Evolutionary conservation across 345 rosid genomes (phyloP), one percentile per base, ranked within the genome.

Genomic region (Schrenkiella parvula): DNA sequence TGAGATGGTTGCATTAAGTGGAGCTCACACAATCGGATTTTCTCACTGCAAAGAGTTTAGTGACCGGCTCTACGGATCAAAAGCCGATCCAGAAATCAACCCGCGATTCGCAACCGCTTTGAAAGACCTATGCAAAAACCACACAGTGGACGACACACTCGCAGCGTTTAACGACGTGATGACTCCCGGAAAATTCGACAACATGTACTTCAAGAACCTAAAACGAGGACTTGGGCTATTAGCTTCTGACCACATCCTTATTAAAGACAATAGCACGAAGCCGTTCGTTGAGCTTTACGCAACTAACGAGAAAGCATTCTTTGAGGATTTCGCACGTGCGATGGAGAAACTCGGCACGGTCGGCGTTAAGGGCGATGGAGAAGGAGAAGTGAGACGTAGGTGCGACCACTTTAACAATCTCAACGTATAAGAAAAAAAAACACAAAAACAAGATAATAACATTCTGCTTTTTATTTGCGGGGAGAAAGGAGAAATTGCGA

Each of bases 21-120:
- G 92, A 1, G 89, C 77, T 1, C 91, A 86, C 73, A 86, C 91
- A 1, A 86, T 86, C 10, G 91, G 91, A 32, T 86, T 86, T 66
- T 72, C 91, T 10, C 87, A 87, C 32, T 87, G 91, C 60, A 76
- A 54, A 28, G 85, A 84, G 61, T 87, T 87, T 51, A 26, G 53
- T 0, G 68, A 80, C 67, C 44, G 84, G 37, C 62, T 87, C 14
- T 80, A 28, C 53, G 80, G 76, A 6, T 26, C 77, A 28, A 61
- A 65, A 42, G 66, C 79, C 1, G 89, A 86, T 22, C 71, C 68
- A 14, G 73, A 74, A 5, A 46, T 73, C 8, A 63, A 84, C 75
- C 84, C 84, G 11, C 32, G 31, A 47, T 86, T 69, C 26, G 91
- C 88, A 1, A 60, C 73, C 1, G 82, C 82, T 37, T 56, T 86